Percentiles rank a stretch among this genome's conserved stretches.
These are phyloP conservation scores for Solanum chiquidenum DNA, from an alignment of 257 asterid genomes.

Conservation along the genomic window DNA sequence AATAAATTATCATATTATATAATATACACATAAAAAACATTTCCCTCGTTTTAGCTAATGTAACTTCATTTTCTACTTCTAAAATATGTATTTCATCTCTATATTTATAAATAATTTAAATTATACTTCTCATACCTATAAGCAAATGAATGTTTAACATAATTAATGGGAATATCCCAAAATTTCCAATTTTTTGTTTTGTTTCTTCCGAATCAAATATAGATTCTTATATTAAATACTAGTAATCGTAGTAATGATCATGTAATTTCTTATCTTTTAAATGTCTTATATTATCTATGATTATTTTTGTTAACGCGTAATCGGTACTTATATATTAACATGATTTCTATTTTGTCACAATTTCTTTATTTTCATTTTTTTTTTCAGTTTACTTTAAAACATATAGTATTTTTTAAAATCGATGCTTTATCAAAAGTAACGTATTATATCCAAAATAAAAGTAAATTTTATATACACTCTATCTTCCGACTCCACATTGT, in stretches of 20 bases:
- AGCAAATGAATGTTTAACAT: background rate
- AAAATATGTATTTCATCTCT: background rate
- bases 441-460: too few species aligned
- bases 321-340: too few species aligned
- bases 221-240: background rate
- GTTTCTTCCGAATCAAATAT: background rate
- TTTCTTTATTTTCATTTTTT: too few species aligned
- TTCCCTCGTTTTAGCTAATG: background rate
- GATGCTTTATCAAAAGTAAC: too few species aligned
- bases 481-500: background rate
- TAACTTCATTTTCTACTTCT: background rate
- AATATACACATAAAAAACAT: background rate
- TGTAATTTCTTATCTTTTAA: background rate
- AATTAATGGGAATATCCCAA: background rate
- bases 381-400: background rate
- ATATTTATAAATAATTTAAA: background rate
- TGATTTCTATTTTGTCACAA: too few species aligned
- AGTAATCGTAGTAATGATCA: too few species aligned
- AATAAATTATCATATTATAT: background rate
- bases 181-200: background rate
- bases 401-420: too few species aligned
- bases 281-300: too few species aligned
- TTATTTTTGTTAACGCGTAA: too few species aligned
- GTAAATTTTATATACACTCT: too few species aligned
- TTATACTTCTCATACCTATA: background rate